These are phyloP conservation scores for Corymbia calophylla DNA, from an alignment of 441 rosid species.

Conservation along the genomic window DNA sequence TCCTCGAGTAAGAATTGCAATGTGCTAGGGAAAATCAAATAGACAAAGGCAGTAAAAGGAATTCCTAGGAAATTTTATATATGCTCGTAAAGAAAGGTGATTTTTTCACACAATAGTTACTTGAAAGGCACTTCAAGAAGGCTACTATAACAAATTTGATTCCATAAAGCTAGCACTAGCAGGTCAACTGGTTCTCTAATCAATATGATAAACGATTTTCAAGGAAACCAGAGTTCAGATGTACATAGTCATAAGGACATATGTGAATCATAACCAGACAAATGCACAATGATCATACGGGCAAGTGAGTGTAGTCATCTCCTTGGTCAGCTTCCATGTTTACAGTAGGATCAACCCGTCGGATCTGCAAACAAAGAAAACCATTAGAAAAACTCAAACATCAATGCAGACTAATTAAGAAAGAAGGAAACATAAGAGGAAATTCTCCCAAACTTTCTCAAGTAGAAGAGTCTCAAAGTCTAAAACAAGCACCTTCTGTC, in stretches of 20 bases:
- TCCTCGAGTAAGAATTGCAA: not conserved
- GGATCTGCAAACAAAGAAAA: slow-evolving; percentile 38
- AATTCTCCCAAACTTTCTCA: not conserved
- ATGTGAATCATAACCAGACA: not conserved
- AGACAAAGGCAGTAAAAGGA: not conserved
- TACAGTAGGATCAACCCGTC: slow-evolving; percentile 85
- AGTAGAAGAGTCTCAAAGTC: not conserved
- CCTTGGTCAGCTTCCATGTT: slow-evolving; percentile 93
- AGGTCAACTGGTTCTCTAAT: not conserved
- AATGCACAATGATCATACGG: slow-evolving; percentile 26
- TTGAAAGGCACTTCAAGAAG: not conserved
- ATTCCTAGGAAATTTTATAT: not conserved
- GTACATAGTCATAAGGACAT: not conserved
- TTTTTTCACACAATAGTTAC: not conserved
- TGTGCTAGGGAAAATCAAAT: not conserved
- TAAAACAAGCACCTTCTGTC: slow-evolving; percentile 46
- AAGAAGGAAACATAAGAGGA: not conserved
- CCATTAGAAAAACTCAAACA: not conserved
- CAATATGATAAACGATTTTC: not conserved
- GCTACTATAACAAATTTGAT: not conserved
- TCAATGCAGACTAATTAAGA: not conserved
- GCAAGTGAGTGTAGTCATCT: slow-evolving; percentile 90
- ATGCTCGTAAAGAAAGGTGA: not conserved
- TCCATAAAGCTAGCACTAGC: not conserved
- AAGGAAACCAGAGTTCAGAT: not conserved